A percentile compares a stretch with the other conserved stretches of the same genome.
Conservation (phyloP, 1,284 basidiomycete species). For the Tetrapyrgos nigripes region DNA sequence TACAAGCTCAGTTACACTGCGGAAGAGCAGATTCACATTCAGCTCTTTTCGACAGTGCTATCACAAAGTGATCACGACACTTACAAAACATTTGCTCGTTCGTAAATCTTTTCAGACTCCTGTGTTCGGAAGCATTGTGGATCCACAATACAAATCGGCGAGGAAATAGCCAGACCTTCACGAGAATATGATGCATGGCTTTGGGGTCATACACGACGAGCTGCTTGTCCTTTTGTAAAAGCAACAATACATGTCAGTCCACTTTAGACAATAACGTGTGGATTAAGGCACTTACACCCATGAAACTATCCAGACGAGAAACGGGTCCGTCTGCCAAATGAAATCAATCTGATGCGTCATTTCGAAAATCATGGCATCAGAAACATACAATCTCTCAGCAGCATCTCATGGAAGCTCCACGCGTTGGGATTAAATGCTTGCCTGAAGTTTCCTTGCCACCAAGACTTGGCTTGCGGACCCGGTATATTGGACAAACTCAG, state of each 20-base stretch:
- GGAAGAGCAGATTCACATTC: too few species aligned
- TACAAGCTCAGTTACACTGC: conserved; percentile 29
- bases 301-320: not conserved
- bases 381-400: conserved; percentile 3
- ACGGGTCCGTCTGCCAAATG: conserved; percentile 8
- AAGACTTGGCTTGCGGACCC: conserved; percentile 35
- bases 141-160: not conserved
- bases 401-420: conserved; percentile 12
- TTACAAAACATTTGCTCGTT: too few species aligned
- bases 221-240: conserved; percentile 26
- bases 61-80: not conserved
- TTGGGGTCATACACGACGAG: conserved; percentile 38
- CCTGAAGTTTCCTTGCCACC: conserved; percentile 22
- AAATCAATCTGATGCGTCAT: not conserved
- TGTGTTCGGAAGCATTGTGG: too few species aligned
- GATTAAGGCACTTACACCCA: not conserved
- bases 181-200: conserved; percentile 40
- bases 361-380: not conserved
- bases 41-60: too few species aligned
- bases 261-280: not conserved
- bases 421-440: conserved; percentile 3
- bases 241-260: not conserved
- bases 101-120: too few species aligned
- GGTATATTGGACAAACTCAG: conserved; percentile 36
- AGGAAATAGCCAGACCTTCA: conserved; percentile 27